Conservation (phyloP, 768 basidiomycete genomes). For the Panaeolus cyanescens region DNA sequence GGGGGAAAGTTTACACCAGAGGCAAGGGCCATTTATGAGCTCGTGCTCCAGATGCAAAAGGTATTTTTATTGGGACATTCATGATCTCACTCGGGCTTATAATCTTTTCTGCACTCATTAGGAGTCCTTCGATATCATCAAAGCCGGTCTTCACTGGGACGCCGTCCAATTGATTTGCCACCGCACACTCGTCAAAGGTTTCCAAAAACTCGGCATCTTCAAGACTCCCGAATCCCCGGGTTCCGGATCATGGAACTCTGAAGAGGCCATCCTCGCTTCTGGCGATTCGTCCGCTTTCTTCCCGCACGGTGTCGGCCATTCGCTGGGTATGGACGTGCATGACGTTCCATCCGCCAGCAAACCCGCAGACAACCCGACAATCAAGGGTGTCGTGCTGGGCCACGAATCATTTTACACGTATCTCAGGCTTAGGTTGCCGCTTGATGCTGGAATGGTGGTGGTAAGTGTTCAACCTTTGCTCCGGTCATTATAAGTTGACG, state of each 20-base stretch:
- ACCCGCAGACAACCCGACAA: slow-evolving; percentile 58
- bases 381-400: slow-evolving; percentile 36
- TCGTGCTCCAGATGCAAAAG: slow-evolving; percentile 91
- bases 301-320: slow-evolving; percentile 93
- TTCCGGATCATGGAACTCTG: slow-evolving; percentile 59
- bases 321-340: slow-evolving; percentile 92
- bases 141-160: slow-evolving; percentile 90
- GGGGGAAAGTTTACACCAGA: slow-evolving; percentile 86
- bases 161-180: slow-evolving; percentile 84
- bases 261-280: slow-evolving; percentile 70
- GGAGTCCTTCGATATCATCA: slow-evolving; percentile 69
- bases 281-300: slow-evolving; percentile 87
- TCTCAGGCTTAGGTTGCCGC: slow-evolving; percentile 73
- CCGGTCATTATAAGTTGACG: slow-evolving; percentile 1
- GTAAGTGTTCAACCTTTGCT: slow-evolving; percentile 43
- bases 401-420: slow-evolving; percentile 78
- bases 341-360: slow-evolving; percentile 86
- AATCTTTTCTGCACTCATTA: slow-evolving; percentile 23
- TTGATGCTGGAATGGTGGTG: slow-evolving; percentile 83
- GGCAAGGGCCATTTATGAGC: slow-evolving; percentile 79
- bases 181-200: slow-evolving; percentile 75
- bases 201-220: slow-evolving; percentile 87
- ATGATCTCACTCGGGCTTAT: slow-evolving; percentile 1
- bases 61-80: slow-evolving; percentile 34
- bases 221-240: slow-evolving; percentile 49